Evolutionary conservation across 2,329 filamentous ascomycete species (phyloP), one percentile per base, ranked within the genome.

Genomic region (Beauveria brongniartii): DNA sequence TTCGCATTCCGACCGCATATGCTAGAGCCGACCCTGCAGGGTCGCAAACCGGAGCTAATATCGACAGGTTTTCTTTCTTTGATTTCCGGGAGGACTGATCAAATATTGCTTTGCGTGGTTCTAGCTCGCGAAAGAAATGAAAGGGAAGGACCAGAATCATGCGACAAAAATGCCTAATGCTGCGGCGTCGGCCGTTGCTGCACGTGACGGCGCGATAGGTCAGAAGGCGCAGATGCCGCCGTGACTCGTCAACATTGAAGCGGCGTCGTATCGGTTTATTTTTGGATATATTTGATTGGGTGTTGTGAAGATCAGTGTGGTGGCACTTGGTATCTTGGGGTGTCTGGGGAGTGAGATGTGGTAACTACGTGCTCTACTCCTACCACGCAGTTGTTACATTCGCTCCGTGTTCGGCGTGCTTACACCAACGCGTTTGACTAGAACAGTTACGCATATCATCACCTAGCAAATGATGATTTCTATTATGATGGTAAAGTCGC

Each of bases 1-100:
- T 62, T 51, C 53, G 55, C 55, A 62, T 62, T 62, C 61, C 55
- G 61, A 28, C 61, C 61, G 44, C 55, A 62, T 56, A 59, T 56
- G 55, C 61, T 44, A 62, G 51, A 56, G 50, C 55, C 16, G 61
- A 62, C 61, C 61, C 61, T 51, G 18, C 18, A 16, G 54, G 61
- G 61, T 51, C 61, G 55, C 55, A 55, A 53, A 37, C 34, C 55
- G 55, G 20, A 41, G 55, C 24, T 47, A n/a, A 30, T 16, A 41
- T 34, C 40, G 10, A 51, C 12, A 37, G n/a, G 9, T 41, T 24
- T 22, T 44, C 18, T 7, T 37, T 37, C 34, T 37, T 37, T 37
- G 34, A 14, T 16, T 16, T 37, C 14, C 34, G 34, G 34, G 12
- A 6, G 2, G 14, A 16, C 12, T 16, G 34, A 14, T 37, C 34